Evolutionary conservation across 1,284 basidiomycete genomes (phyloP).

Genomic region (Boletus nobilissimus): DNA sequence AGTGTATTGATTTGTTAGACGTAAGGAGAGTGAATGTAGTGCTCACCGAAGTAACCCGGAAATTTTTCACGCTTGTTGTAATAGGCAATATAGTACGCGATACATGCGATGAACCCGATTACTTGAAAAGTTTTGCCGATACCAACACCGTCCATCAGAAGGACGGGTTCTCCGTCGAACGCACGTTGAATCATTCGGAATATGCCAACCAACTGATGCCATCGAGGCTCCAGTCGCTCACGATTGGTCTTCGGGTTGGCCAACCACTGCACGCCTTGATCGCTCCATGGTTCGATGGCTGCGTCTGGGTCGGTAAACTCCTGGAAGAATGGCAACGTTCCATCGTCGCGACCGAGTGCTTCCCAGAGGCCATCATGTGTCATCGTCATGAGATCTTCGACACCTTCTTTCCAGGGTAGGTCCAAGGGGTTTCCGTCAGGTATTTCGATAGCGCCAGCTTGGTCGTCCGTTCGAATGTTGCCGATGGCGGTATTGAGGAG

Average conservation of each 20-base stretch:
- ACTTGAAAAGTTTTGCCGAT: conserved; percentile 32
- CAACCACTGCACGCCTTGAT: neutral
- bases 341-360: neutral
- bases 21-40: neutral
- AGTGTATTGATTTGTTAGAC: neutral
- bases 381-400: neutral
- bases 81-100: neutral
- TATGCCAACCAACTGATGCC: conserved; percentile 31
- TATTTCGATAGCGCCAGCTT: neutral
- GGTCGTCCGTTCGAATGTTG: neutral
- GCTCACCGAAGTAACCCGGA: neutral
- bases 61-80: neutral
- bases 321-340: neutral
- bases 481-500: neutral
- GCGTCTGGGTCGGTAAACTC: neutral
- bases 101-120: conserved; percentile 11
- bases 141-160: conserved; percentile 32
- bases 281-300: neutral
- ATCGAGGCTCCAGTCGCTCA: conserved; percentile 8
- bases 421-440: neutral
- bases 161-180: conserved; percentile 1
- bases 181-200: conserved; percentile 16
- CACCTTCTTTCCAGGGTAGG: neutral
- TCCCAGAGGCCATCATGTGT: neutral
- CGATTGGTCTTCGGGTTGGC: neutral